Percentiles rank a stretch among this genome's conserved stretches.
These are phyloP conservation scores for Pilaira anomala DNA, from an alignment of 192 early-diverging fungal species.

Conservation along the genomic window DNA sequence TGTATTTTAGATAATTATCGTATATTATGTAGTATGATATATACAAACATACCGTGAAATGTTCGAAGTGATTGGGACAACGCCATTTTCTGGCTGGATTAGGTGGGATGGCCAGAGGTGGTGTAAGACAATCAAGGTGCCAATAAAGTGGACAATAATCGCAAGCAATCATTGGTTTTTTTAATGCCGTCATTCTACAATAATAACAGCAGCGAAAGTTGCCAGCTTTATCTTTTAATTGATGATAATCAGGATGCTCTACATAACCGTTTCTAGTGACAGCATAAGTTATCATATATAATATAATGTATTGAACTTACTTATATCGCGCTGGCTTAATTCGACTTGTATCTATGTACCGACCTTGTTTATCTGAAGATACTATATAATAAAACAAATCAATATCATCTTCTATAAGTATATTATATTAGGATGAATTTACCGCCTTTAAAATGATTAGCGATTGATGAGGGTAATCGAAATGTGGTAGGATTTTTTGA, in stretches of 20 bases:
- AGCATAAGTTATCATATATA: too few species aligned
- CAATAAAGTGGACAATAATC: constrained; percentile 51
- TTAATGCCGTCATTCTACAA: constrained; percentile 40
- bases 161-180: constrained; percentile 44
- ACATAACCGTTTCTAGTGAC: constrained; percentile 24
- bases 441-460: constrained; percentile 40
- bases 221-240: constrained; percentile 37
- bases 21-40: not conserved
- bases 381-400: constrained; percentile 27
- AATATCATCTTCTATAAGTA: not conserved
- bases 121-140: constrained; percentile 55
- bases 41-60: constrained; percentile 32
- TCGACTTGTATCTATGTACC: constrained; percentile 38
- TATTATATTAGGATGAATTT: constrained; percentile 3
- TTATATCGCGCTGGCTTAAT: constrained; percentile 31
- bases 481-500: constrained; percentile 41
- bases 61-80: constrained; percentile 52
- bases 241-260: constrained; percentile 28
- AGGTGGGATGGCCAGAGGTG: constrained; percentile 46
- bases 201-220: constrained; percentile 38
- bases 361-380: constrained; percentile 37
- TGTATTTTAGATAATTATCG: not conserved
- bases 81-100: constrained; percentile 48
- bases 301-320: not conserved
- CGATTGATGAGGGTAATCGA: constrained; percentile 35